phyloP scores from a whole-genome alignment of 345 rosid genomes.

The Camelina hispida region DNA sequence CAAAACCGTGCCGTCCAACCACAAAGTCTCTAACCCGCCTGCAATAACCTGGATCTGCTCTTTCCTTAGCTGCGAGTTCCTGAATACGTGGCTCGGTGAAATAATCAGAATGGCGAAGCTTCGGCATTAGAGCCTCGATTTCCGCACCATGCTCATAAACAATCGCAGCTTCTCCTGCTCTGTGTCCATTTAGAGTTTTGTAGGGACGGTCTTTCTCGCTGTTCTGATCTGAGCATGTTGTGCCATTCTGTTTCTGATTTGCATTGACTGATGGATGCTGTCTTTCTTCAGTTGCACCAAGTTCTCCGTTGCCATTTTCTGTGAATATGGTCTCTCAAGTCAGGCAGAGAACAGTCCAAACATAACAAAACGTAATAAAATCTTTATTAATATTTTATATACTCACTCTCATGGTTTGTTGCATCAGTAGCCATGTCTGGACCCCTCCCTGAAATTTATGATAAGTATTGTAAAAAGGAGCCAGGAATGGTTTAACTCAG shows the following conservation, averaged over 20 bases:
- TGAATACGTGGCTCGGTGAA: constrained; percentile 91
- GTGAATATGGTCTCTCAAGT: constrained; percentile 36
- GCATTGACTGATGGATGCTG: constrained; percentile 42
- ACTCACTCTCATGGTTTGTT: constrained; percentile 55
- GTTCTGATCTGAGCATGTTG: constrained; percentile 53
- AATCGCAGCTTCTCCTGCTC: constrained; percentile 28
- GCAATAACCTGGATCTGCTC: constrained; percentile 90
- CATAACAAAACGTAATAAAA: neutral
- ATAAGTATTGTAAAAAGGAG: constrained; percentile 19
- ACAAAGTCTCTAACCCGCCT: constrained; percentile 81
- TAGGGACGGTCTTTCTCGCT: constrained; percentile 61
- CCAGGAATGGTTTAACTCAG: neutral
- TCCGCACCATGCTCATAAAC: constrained; percentile 57
- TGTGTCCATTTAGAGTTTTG: constrained; percentile 59
- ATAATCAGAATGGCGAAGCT: constrained; percentile 81
- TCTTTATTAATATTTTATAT: neutral
- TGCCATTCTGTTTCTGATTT: constrained; percentile 62
- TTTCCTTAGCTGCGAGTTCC: constrained; percentile 95
- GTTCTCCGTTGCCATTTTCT: constrained; percentile 55
- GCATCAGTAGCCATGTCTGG: constrained; percentile 48
- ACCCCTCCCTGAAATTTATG: constrained; percentile 49
- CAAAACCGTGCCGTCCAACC: constrained; percentile 85
- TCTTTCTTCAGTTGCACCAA: constrained; percentile 42
- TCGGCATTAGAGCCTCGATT: constrained; percentile 96
- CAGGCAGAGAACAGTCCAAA: constrained; percentile 12